Evolutionary conservation across 345 rosid species (phyloP).

Genomic region (Populus euphratica): DNA sequence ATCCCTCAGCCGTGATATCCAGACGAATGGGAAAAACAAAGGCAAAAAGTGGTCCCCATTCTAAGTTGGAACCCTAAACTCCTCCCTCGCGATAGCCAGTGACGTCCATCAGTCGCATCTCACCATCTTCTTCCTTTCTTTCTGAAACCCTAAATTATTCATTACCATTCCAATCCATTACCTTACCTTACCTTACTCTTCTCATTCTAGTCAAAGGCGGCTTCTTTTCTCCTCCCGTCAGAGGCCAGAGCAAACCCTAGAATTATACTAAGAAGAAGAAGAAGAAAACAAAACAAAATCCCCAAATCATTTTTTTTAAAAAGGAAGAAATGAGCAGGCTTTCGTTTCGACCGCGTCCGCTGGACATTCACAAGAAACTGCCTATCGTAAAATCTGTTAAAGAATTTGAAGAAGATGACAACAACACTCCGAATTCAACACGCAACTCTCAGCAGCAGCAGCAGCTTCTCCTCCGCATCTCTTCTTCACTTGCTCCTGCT

Average conservation of each 20-base stretch:
- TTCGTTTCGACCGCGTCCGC: constrained; percentile 90
- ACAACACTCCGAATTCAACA: constrained; percentile 50
- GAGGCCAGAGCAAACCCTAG: not conserved
- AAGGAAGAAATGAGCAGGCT: constrained; percentile 74
- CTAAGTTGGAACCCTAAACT: not conserved
- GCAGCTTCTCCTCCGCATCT: constrained; percentile 53
- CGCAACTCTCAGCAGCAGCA: constrained; percentile 52
- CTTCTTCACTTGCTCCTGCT: not conserved
- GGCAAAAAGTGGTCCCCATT: not conserved
- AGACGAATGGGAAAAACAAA: not conserved
- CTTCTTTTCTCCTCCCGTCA: not conserved
- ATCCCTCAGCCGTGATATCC: not conserved
- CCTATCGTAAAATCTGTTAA: constrained; percentile 85
- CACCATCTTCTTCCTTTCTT: not conserved
- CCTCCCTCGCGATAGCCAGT: not conserved
- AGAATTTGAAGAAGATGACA: constrained; percentile 95
- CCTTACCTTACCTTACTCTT: not conserved
- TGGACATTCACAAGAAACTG: constrained; percentile 93
- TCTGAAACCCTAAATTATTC: not conserved
- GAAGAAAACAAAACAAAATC: not conserved
- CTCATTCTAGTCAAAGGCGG: not conserved
- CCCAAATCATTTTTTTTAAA: not conserved
- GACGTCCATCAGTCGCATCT: not conserved
- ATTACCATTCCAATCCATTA: not conserved
- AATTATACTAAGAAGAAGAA: not conserved